Base-by-base conservation (phyloP, 768 basidiomycete species). In the Macrolepiota dolichaula region DNA sequence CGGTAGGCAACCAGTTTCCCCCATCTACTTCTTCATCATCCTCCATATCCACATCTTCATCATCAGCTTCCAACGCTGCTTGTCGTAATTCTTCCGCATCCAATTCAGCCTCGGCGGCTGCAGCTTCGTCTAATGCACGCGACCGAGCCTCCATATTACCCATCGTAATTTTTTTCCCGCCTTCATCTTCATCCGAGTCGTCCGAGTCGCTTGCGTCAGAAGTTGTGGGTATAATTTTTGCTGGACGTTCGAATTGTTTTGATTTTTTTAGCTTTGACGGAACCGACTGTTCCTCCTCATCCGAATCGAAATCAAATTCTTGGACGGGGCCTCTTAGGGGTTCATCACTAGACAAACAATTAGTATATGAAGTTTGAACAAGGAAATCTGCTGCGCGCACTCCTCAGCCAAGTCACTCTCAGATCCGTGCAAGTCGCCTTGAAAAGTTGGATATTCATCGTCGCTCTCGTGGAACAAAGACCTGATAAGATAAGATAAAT, bases 71-170 rank as follows among this genome's bases (percentile, higher is more conserved):
- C 11, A 75, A 69, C 17, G 76, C 85, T 0, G 81, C 87, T 53
- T 79, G 74, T 63, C 84, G 85, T 53, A 86, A 70, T 67, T 93
- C 91, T 66, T 85, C 83, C 0, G 79, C 71, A 66, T 90, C 89
- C 27, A 91, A 75, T 68, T 84, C 83, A 2, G 87, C 91, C 59
- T 93, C 90, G 11, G 76, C 84, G 25, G 79, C 81, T 5, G 85
- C 86, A 64, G 81, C 76, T 22, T 80, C 86, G 65, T 94, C 92
- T 53, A 94, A 73, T 55, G 89, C 90, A 57, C 85, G 85, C 49
- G 92, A 94, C 27, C 86, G 86, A 38, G 85, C 83, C 64, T 90
- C 92, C 82, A 94, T 92, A 68, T 93, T 94, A 25, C 82, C 83
- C 74, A 86, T 85, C 6, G 92, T 94, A 36, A 87, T 74, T 55